phyloP scores from a whole-genome alignment of 306 rosid species.

The Alnus glutinosa region DNA sequence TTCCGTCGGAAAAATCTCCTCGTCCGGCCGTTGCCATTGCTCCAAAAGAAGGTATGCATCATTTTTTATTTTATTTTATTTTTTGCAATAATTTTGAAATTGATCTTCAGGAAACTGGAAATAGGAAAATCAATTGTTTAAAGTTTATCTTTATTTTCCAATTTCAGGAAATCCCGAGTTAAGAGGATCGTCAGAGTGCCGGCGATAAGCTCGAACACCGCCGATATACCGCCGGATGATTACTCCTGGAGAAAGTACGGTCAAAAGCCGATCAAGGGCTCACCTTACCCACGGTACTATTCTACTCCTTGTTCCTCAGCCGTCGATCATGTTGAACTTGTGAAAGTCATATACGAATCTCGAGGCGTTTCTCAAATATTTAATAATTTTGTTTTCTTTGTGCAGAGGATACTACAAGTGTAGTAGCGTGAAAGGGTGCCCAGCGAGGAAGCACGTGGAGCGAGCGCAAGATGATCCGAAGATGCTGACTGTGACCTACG shows the following conservation, averaged over 20 bases:
- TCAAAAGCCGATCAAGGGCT: constrained; percentile 19
- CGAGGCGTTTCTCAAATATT: not conserved
- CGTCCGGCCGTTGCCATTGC: constrained; percentile 67
- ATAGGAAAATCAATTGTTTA: not conserved
- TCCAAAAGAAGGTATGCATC: constrained; percentile 64
- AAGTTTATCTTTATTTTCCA: too few species aligned
- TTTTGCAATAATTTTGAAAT: not conserved
- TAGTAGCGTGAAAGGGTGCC: constrained; percentile 76
- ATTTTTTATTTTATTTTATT: not conserved
- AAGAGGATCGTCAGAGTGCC: not conserved
- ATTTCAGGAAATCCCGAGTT: not conserved
- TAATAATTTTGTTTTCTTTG: not conserved
- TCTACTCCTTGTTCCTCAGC: not conserved
- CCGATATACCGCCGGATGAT: constrained; percentile 1
- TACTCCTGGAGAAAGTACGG: constrained; percentile 13
- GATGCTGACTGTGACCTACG: constrained; percentile 86
- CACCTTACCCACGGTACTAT: constrained; percentile 8
- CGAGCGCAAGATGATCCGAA: constrained; percentile 76
- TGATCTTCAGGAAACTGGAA: not conserved
- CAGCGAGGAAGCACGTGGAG: constrained; percentile 95
- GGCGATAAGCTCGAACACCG: not conserved
- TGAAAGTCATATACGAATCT: not conserved
- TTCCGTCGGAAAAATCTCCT: constrained; percentile 37
- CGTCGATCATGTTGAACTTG: not conserved
- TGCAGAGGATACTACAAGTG: constrained; percentile 89